Evolutionary conservation across 352 stramenopile species (phyloP), one percentile per base, ranked within the genome.

Genomic region (Hyaloperonospora brassicae): DNA sequence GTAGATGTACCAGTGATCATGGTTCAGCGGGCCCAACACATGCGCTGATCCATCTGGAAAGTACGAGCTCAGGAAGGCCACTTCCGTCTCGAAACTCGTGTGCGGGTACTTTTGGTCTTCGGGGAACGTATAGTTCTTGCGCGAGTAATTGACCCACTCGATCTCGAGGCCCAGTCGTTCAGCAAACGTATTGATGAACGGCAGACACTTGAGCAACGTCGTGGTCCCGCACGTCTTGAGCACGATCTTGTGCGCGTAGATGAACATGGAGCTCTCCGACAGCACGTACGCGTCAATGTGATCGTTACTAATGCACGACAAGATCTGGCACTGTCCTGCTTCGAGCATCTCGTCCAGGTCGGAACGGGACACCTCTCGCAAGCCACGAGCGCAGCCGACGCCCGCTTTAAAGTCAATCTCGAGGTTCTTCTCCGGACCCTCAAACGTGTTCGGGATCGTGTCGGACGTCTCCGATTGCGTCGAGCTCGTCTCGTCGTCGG

Each of bases 161-260:
- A 99, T 93, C 59, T 97, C 87, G 14, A 99, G 73, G 5, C 92
- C 95, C 10, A 98, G 81, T 58, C 68, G 68, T 47, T 89, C 65
- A 27, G 79, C 74, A 51, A 81, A 88, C 43, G 90, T 73, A 49
- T 95, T 73, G 49, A 98, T 76, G 46, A 86, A 88, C 13, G 79
- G 78, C 50, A 98, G 66, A 59, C 76, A 93, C 59, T 95, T 89
- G 38, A 99, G 83, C 47, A 99, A 84, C 47, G 96, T 99, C 11
- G 97, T 99, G 5, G 96, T 99, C 45, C 97, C 97, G 73, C 97
- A 99, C 34, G 97, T 99, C 80, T 99, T 99, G 61, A 99, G 93
- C 22, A 99, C 93, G 39, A 99, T 73, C 73, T 98, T 98, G 84
- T 98, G 91, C 7, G 93, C 82, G 70, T 99, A 99, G 25, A 99